Evolutionary conservation across 179 eudicot species (phyloP).

Genomic region (Silene coronaria): DNA sequence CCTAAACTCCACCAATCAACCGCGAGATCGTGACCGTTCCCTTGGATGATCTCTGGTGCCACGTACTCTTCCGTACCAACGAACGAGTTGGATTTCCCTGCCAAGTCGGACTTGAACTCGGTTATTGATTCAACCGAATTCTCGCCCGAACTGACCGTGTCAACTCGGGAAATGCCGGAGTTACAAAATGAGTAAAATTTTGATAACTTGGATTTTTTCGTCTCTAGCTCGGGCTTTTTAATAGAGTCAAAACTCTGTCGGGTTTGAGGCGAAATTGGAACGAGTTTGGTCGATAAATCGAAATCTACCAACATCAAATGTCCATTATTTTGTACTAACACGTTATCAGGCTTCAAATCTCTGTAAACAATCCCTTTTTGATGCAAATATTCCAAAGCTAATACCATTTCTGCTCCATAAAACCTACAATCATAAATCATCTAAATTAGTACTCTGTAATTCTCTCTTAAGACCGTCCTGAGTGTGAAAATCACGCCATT

Average conservation of each 20-base stretch:
- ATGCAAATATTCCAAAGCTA: slow-evolving; percentile 82
- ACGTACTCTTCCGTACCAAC: slow-evolving; percentile 95
- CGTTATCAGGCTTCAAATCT: slow-evolving; percentile 85
- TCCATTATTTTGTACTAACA: slow-evolving; percentile 69
- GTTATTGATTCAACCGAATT: slow-evolving; percentile 21
- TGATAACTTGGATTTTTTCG: slow-evolving; percentile 30
- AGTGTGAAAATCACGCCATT: no score
- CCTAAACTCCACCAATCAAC: slow-evolving; percentile 92
- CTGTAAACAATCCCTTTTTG: slow-evolving; percentile 70
- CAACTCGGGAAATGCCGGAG: slow-evolving; percentile 42
- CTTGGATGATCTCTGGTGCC: slow-evolving; percentile 67
- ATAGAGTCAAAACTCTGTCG: slow-evolving; percentile 10
- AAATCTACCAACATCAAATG: slow-evolving; percentile 90
- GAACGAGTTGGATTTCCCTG: slow-evolving; percentile 67
- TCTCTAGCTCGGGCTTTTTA: slow-evolving; percentile 7
- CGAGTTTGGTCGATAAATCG: slow-evolving; percentile 75
- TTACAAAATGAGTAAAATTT: slow-evolving; percentile 26
- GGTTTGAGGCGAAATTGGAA: slow-evolving; percentile 36
- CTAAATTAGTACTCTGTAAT: no score
- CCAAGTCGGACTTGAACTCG: slow-evolving; percentile 36
- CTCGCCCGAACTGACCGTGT: slow-evolving; percentile 25
- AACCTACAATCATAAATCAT: slow-evolving; percentile 36
- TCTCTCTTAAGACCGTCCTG: no score
- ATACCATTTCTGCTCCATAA: slow-evolving; percentile 74
- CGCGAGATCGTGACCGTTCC: slow-evolving; percentile 67